These are phyloP conservation scores for Ophiostoma piceae DNA, from an alignment of 2,329 filamentous ascomycete genomes.

Conservation along the genomic window DNA sequence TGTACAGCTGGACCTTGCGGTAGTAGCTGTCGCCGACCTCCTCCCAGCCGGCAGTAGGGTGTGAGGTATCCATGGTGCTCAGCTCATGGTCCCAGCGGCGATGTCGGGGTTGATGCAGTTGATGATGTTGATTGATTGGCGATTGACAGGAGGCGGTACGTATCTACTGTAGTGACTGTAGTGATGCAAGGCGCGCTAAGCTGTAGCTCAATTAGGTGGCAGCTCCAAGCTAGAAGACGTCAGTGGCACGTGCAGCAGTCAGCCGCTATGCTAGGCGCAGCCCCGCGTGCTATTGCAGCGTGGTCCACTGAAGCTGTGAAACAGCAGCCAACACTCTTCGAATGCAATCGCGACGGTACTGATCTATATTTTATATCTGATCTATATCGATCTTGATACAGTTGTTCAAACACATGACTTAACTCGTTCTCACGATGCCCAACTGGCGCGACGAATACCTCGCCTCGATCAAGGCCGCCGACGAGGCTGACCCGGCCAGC, in stretches of 20 bases:
- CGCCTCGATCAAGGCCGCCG: slow-evolving; percentile 65
- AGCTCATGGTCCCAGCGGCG: slow-evolving; percentile 23
- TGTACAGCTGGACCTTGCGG: slow-evolving; percentile 89
- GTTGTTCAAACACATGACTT: not conserved
- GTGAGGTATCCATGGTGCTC: slow-evolving; percentile 49
- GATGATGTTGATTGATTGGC: not conserved
- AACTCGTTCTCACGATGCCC: slow-evolving; percentile 42
- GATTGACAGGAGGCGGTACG: not conserved
- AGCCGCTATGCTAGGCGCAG: slow-evolving; percentile 2
- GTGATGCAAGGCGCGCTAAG: not conserved
- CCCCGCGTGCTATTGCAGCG: slow-evolving; percentile 10
- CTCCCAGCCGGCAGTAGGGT: slow-evolving; percentile 87
- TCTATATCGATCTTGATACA: not conserved
- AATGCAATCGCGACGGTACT: too few relatives aligned
- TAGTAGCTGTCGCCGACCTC: slow-evolving; percentile 90
- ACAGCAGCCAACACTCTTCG: too few relatives aligned
- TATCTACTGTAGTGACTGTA: not conserved
- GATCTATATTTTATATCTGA: not conserved
- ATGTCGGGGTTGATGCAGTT: not conserved
- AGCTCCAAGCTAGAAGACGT: slow-evolving; percentile 12
- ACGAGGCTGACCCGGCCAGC: slow-evolving; percentile 58
- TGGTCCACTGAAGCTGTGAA: slow-evolving; percentile 11
- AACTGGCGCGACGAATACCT: slow-evolving; percentile 81
- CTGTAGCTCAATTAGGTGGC: not conserved
- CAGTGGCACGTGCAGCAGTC: slow-evolving; percentile 21